Evolutionary conservation across 768 basidiomycete genomes (phyloP).

Genomic region (Phaeotremella fagi): DNA sequence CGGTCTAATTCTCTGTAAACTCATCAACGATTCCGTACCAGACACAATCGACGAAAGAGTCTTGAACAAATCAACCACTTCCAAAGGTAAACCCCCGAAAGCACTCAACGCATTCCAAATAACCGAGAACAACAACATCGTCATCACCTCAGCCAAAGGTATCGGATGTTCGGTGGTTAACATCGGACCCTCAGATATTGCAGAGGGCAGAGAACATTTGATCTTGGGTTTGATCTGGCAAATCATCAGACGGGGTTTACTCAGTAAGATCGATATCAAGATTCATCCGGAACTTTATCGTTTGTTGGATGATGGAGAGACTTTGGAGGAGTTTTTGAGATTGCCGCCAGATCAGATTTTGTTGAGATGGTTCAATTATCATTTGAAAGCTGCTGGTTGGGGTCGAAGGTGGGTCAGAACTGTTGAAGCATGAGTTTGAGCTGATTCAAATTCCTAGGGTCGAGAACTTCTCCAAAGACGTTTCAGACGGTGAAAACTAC

Average conservation of each 20-base stretch:
- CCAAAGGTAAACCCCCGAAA: slow-evolving; percentile 55
- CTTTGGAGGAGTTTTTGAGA: slow-evolving; percentile 86
- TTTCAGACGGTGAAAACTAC: slow-evolving; percentile 96
- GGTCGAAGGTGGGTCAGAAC: slow-evolving; percentile 60
- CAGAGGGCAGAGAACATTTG: slow-evolving; percentile 90
- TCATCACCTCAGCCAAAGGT: slow-evolving; percentile 94
- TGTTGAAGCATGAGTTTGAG: not conserved
- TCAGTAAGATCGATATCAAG: slow-evolving; percentile 96
- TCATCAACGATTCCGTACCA: slow-evolving; percentile 96
- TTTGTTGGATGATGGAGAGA: slow-evolving; percentile 94
- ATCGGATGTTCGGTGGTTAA: slow-evolving; percentile 99
- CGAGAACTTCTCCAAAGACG: slow-evolving; percentile 94
- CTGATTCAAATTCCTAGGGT: slow-evolving; percentile 56
- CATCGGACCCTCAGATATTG: slow-evolving; percentile 86
- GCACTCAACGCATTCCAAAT: slow-evolving; percentile 97
- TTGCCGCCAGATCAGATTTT: slow-evolving; percentile 96
- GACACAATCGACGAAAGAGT: slow-evolving; percentile 99
- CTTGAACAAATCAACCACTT: slow-evolving; percentile 75
- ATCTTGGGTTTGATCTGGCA: slow-evolving; percentile 99
- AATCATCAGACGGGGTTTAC: slow-evolving; percentile 86
- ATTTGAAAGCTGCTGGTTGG: slow-evolving; percentile 92
- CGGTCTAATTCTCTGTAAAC: slow-evolving; percentile 92
- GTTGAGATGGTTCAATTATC: slow-evolving; percentile 98
- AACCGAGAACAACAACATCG: slow-evolving; percentile 99
- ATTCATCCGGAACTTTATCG: slow-evolving; percentile 94